phyloP scores from a whole-genome alignment of 257 asterid species.

The Pogostemon cablin region DNA sequence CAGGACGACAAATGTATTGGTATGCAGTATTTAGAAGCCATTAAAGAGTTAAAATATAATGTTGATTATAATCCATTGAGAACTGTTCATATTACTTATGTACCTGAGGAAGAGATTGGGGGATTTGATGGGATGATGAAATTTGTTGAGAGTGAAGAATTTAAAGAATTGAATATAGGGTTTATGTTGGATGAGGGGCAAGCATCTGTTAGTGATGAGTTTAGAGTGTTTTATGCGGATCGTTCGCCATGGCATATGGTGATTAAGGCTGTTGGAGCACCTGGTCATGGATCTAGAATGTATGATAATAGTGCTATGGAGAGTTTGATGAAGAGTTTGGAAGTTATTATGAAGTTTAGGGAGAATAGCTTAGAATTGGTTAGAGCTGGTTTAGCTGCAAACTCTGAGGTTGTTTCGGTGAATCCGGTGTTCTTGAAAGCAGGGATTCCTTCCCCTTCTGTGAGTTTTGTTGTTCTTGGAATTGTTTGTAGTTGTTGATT shows the following conservation, averaged over 20 bases:
- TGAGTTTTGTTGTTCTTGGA: slow-evolving; percentile 39
- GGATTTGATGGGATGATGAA: slow-evolving; percentile 88
- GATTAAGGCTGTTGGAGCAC: slow-evolving; percentile 68
- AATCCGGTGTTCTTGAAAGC: slow-evolving; percentile 85
- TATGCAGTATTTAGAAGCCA: slow-evolving; percentile 82
- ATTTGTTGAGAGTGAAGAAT: slow-evolving; percentile 60
- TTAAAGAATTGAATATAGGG: slow-evolving; percentile 67
- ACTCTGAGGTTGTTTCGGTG: slow-evolving; percentile 83
- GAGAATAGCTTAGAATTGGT: slow-evolving; percentile 72
- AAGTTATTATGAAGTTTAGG: slow-evolving; percentile 77
- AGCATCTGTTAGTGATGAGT: slow-evolving; percentile 76
- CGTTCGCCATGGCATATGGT: slow-evolving; percentile 85
- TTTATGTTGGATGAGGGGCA: slow-evolving; percentile 95
- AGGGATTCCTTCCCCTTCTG: slow-evolving; percentile 69
- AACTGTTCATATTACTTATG: slow-evolving; percentile 63
- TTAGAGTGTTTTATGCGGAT: slow-evolving; percentile 86
- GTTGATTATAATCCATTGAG: slow-evolving; percentile 49
- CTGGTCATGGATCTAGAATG: slow-evolving; percentile 91
- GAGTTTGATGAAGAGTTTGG: slow-evolving; percentile 85
- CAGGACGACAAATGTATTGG: slow-evolving; percentile 93
- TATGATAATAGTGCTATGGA: slow-evolving; percentile 80
- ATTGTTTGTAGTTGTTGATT: slow-evolving; percentile 22
- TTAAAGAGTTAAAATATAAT: slow-evolving; percentile 40
- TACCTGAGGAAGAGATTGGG: slow-evolving; percentile 89
- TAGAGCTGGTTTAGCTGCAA: slow-evolving; percentile 70